Percentiles rank a stretch among this genome's conserved stretches.
Conservation (phyloP, 2,329 filamentous ascomycete genomes). For the Coniochaeta ligniaria region DNA sequence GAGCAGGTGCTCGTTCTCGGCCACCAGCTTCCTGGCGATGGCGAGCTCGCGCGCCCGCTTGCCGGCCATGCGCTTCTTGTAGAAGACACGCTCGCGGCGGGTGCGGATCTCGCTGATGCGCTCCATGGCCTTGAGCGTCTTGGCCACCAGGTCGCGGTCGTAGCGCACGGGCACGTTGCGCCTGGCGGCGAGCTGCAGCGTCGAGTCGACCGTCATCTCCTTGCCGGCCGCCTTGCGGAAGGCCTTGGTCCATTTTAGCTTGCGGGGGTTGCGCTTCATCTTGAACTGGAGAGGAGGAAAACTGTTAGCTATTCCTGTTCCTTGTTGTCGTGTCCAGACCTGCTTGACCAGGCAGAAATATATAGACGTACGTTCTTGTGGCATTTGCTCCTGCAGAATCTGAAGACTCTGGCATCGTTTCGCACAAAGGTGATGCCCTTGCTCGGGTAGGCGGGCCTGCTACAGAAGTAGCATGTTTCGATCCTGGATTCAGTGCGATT, state of each 20-base stretch:
- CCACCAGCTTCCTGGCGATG: conserved; percentile 78
- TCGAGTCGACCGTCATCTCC: conserved; percentile 87
- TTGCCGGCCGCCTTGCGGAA: conserved; percentile 81
- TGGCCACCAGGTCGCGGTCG: conserved; percentile 83
- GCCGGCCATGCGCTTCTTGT: conserved; percentile 87
- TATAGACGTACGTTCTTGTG: conserved; percentile 41
- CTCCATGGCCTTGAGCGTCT: conserved; percentile 88
- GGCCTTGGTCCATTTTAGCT: conserved; percentile 95
- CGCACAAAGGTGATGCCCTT: conserved; percentile 49
- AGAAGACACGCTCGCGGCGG: conserved; percentile 83
- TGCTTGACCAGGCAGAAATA: no score
- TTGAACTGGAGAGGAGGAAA: conserved; percentile 54
- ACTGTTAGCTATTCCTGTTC: no score
- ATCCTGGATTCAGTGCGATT: conserved; percentile 28
- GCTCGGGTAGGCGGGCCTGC: conserved; percentile 48
- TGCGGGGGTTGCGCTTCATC: conserved; percentile 97
- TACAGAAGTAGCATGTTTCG: conserved; percentile 67
- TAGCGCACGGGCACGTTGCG: conserved; percentile 94
- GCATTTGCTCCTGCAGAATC: conserved; percentile 55
- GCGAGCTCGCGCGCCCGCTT: conserved; percentile 78
- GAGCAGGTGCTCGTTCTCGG: conserved; percentile 87
- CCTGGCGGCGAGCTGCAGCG: conserved; percentile 83
- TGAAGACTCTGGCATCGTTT: conserved; percentile 45
- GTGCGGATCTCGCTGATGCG: conserved; percentile 79
- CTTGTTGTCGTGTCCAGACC: no score